A percentile compares a stretch with the other conserved stretches of the same genome.
phyloP scores from a whole-genome alignment of 2,329 filamentous ascomycete species.

The Thelonectria rubi region DNA sequence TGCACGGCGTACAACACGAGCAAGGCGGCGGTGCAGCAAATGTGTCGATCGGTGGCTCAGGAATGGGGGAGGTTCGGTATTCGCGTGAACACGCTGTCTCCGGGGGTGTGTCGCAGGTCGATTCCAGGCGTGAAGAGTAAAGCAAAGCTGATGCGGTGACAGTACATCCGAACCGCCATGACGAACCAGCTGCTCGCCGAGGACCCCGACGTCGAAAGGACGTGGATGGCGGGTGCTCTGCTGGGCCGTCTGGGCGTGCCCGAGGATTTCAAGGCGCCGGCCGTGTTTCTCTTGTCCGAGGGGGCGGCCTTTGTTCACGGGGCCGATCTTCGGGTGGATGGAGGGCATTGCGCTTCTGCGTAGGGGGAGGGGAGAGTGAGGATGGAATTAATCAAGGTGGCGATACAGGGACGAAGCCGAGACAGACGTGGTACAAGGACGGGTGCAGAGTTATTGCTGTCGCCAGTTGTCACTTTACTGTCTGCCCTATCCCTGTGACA shows the following conservation, averaged over 20 bases:
- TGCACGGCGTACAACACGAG: constrained; percentile 71
- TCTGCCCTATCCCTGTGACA: too few relatives aligned
- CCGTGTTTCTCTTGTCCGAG: constrained; percentile 65
- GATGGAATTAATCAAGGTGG: constrained; percentile 18
- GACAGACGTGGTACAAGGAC: too few relatives aligned
- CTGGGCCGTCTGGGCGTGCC: constrained; percentile 62
- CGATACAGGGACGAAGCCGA: constrained; percentile 3
- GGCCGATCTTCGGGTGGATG: constrained; percentile 64
- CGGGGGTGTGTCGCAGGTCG: constrained; percentile 54
- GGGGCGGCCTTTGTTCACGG: constrained; percentile 68
- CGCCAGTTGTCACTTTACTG: too few relatives aligned
- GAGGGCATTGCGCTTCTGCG: constrained; percentile 59
- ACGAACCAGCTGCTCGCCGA: constrained; percentile 54
- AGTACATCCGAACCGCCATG: constrained; percentile 60
- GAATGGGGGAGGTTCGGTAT: constrained; percentile 72
- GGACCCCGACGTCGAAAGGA: constrained; percentile 60
- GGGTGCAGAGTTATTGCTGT: too few relatives aligned
- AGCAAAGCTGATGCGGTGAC: constrained; percentile 1
- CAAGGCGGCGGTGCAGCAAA: constrained; percentile 69
- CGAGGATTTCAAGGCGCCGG: constrained; percentile 66
- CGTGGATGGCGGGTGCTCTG: constrained; percentile 63
- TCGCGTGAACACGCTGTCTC: constrained; percentile 72
- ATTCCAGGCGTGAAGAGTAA: background rate
- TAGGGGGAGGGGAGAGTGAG: constrained; percentile 22
- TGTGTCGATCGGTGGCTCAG: constrained; percentile 66